Percentiles rank a stretch among this genome's conserved stretches.
Evolutionary conservation across 306 rosid genomes (phyloP).

Genomic region (Lupinus albus): DNA sequence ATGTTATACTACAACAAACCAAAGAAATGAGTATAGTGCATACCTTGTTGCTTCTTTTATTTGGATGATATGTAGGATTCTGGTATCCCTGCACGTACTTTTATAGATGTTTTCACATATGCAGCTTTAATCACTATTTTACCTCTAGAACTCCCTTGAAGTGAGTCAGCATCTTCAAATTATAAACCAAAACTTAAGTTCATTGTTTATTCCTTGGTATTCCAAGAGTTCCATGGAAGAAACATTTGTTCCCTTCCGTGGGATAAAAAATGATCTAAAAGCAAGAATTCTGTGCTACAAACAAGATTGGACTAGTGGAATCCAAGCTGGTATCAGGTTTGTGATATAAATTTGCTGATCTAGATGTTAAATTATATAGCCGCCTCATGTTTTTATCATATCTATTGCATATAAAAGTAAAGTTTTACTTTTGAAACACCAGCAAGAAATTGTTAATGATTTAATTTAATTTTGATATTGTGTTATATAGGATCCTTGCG

Average conservation of each 20-base stretch:
- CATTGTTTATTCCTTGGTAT: constrained; percentile 37
- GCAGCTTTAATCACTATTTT: constrained; percentile 47
- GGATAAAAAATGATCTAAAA: constrained; percentile 84
- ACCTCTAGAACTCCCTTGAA: constrained; percentile 60
- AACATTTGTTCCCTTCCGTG: constrained; percentile 93
- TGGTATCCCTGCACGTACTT: constrained; percentile 53
- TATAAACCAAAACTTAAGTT: constrained; percentile 40
- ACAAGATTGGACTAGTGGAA: constrained; percentile 92
- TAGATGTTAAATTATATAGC: constrained; percentile 28
- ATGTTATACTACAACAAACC: constrained; percentile 37
- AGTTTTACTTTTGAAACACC: constrained; percentile 15
- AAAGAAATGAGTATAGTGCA: constrained; percentile 39
- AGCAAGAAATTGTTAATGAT: background rate
- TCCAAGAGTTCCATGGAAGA: constrained; percentile 72
- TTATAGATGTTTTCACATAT: constrained; percentile 33
- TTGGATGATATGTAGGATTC: constrained; percentile 46
- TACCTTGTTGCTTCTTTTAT: constrained; percentile 44
- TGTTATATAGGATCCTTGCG: constrained; percentile 78
- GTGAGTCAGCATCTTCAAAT: constrained; percentile 38
- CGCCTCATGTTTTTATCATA: constrained; percentile 3
- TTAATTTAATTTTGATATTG: constrained; percentile 33
- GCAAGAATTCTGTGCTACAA: constrained; percentile 84
- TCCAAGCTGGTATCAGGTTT: constrained; percentile 77
- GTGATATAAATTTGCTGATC: constrained; percentile 41
- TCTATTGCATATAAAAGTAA: constrained; percentile 19